Evolutionary conservation across 2,329 filamentous ascomycete genomes (phyloP), one percentile per base, ranked within the genome.

Genomic region (Fusarium sp.): DNA sequence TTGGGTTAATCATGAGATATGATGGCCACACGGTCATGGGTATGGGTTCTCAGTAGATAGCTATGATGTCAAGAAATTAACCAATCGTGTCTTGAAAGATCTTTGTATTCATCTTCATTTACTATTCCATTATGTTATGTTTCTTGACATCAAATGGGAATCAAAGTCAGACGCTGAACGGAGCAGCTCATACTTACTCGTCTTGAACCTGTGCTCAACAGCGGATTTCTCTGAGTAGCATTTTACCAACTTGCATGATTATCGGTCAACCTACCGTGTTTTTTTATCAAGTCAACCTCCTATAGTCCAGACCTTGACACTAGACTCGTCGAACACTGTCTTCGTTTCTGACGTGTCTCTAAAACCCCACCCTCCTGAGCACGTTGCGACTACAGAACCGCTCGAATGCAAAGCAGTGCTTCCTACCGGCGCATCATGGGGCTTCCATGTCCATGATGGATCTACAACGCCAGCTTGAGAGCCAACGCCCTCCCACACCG

Each of bases 401-500:
- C 86, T 87, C 8, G 80, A 78, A 73, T 91, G 89, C 63, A 91
- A 77, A 20, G 83, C 81, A 13, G 86, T 82, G 45, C 85, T 86
- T 14, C 87, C 86, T 1, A 90, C 81, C 2, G 87, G 84, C 2
- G 85, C 83, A 10, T 77, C 77, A 64, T 88, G 85, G 1, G 84
- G 84, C 26, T 81, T 74, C 85, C 87, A 90, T n/a, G 78, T 76
- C 87, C 88, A 90, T 1, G 83, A 79, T 7, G 85, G 83, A 31
- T 81, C 76, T 28, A 83, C 77, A 12, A 82, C 80, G 22, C 88
- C 89, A 48, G 82, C 84, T 6, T 70, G 72, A 42, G 78, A 80
- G 31, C 89, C 89, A 1, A 90, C 86, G 16, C 83, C 83, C 47
- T 91, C 87, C 87, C 89, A 92, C 12, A 91, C 85, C 48, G 83